Evolutionary conservation across 2,329 filamentous ascomycete species (phyloP).

Genomic region (Penicillium palitans): DNA sequence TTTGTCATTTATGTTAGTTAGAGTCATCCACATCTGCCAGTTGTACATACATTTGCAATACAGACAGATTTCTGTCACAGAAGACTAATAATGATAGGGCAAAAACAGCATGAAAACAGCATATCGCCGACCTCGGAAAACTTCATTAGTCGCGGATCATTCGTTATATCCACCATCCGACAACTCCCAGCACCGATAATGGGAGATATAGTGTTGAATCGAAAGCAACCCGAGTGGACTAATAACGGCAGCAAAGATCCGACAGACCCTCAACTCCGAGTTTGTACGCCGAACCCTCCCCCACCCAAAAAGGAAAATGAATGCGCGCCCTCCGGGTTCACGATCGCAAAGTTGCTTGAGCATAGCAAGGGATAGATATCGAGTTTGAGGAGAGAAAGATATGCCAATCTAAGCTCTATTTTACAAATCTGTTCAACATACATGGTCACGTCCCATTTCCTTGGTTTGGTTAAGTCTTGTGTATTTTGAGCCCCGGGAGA

Average conservation of each 20-base stretch:
- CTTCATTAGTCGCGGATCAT: not conserved
- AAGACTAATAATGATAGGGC: not conserved
- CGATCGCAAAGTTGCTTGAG: not conserved
- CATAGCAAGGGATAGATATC: not conserved
- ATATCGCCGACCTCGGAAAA: not conserved
- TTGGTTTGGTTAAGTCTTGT: not conserved
- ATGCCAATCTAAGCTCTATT: not conserved
- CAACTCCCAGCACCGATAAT: not conserved
- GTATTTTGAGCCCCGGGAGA: slow-evolving; percentile 8
- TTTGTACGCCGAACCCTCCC: not conserved
- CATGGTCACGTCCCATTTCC: not conserved
- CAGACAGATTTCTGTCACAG: too few relatives aligned
- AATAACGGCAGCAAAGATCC: not conserved
- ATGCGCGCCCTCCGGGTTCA: not conserved
- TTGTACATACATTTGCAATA: too few relatives aligned
- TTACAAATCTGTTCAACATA: not conserved
- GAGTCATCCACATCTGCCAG: too few relatives aligned
- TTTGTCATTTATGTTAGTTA: too few relatives aligned
- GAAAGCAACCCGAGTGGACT: too few relatives aligned
- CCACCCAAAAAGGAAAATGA: not conserved
- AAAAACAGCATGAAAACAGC: not conserved
- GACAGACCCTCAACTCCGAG: too few relatives aligned
- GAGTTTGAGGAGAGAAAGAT: not conserved
- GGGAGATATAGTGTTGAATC: not conserved
- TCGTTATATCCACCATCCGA: not conserved